Evolutionary conservation across 345 rosid genomes (phyloP).

Genomic region (Pugionium cornutum): DNA sequence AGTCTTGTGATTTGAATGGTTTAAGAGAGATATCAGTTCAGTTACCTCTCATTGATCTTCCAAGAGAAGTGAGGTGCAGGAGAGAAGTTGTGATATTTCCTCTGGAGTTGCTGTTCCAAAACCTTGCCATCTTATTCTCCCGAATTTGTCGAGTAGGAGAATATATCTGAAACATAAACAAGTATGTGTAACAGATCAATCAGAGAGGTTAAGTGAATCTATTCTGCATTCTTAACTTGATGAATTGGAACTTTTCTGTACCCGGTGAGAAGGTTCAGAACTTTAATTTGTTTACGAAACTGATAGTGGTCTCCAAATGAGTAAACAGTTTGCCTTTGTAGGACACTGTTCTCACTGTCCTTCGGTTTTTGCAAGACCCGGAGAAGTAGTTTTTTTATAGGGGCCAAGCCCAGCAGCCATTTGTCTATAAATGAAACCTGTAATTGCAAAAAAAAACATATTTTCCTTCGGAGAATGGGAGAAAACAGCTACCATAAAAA

Average conservation of each 20-base stretch:
- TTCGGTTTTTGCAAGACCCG: conserved; percentile 59
- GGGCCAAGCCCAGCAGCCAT: conserved; percentile 64
- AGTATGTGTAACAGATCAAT: not conserved
- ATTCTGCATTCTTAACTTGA: conserved; percentile 3
- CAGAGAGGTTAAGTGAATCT: conserved; percentile 1
- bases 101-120: conserved; percentile 69
- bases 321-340: conserved; percentile 68
- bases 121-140: conserved; percentile 96
- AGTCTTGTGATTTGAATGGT: not conserved
- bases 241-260: conserved; percentile 36
- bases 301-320: conserved; percentile 88
- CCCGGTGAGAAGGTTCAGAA: conserved; percentile 96
- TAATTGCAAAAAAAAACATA: conserved; percentile 13
- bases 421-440: conserved; percentile 88
- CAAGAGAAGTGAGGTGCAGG: conserved; percentile 69
- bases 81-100: conserved; percentile 73
- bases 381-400: conserved; percentile 70
- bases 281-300: conserved; percentile 78
- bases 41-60: conserved; percentile 55
- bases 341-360: conserved; percentile 42
- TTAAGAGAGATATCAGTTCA: conserved; percentile 1
- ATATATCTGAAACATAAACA: conserved; percentile 53
- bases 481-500: conserved; percentile 6
- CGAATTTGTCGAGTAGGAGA: conserved; percentile 68
- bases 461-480: not conserved